These are phyloP conservation scores for Pseudozyma sp. DNA, from an alignment of 1,284 basidiomycete genomes.

Conservation along the genomic window DNA sequence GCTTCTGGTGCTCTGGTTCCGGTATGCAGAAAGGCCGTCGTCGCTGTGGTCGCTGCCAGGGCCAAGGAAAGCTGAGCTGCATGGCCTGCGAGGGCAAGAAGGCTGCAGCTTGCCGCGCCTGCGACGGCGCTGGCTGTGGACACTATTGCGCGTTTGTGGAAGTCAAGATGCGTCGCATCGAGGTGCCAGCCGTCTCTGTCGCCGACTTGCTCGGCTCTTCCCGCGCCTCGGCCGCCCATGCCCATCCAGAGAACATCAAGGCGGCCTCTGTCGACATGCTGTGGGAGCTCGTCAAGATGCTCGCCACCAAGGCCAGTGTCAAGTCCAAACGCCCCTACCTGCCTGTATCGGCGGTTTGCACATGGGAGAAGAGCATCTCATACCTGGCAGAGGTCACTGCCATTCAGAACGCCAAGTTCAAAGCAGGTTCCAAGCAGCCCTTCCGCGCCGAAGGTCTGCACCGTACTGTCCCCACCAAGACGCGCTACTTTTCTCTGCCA, in stretches of 20 bases:
- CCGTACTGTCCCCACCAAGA: constrained; percentile 34
- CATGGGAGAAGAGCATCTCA: constrained; percentile 48
- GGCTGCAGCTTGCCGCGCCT: constrained; percentile 41
- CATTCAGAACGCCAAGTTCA: constrained; percentile 45
- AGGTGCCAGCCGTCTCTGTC: constrained; percentile 54
- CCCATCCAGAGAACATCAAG: constrained; percentile 32
- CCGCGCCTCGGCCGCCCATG: constrained; percentile 17
- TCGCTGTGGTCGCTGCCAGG: constrained; percentile 53
- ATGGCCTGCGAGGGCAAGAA: constrained; percentile 49
- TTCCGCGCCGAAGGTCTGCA: constrained; percentile 26
- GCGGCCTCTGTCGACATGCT: constrained; percentile 49
- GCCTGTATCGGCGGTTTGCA: constrained; percentile 52
- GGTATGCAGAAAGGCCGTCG: constrained; percentile 51
- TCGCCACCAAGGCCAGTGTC: constrained; percentile 39
- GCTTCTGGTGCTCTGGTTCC: constrained; percentile 58
- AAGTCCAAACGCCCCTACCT: constrained; percentile 47
- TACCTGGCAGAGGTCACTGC: constrained; percentile 47
- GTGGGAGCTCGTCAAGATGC: constrained; percentile 49
- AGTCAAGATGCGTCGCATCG: constrained; percentile 54
- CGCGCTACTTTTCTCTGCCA: constrained; percentile 45
- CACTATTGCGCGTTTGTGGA: constrained; percentile 50
- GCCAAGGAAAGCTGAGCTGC: constrained; percentile 48
- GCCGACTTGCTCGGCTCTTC: constrained; percentile 37
- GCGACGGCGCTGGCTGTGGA: constrained; percentile 49
- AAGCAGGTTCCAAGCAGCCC: constrained; percentile 36